These are phyloP conservation scores for Eucalyptus melliodora DNA, from an alignment of 345 rosid species.

Conservation along the genomic window DNA sequence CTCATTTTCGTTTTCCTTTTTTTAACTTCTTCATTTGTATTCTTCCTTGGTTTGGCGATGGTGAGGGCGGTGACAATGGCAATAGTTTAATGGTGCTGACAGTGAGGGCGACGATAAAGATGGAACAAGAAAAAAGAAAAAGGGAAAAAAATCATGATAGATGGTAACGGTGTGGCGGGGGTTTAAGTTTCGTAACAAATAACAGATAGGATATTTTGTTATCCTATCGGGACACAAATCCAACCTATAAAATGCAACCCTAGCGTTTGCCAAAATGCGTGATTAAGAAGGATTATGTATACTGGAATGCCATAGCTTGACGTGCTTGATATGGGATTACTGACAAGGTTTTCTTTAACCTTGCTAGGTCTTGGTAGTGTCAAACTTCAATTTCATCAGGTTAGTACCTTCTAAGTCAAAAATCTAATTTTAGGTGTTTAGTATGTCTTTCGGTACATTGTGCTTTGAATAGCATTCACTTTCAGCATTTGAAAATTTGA, in stretches of 20 bases:
- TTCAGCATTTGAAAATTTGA: no score
- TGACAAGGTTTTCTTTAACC: background rate
- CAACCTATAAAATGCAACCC: background rate
- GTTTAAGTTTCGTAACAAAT: no score
- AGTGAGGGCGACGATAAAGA: no score
- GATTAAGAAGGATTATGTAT: background rate
- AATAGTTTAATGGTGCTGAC: no score
- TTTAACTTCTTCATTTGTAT: no score
- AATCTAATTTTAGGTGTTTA: background rate
- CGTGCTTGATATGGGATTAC: background rate
- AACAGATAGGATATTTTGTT: no score
- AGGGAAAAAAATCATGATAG: no score
- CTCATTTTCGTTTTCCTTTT: no score
- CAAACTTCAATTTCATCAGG: background rate
- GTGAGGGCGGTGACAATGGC: no score
- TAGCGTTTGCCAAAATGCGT: background rate
- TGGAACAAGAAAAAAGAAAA: no score
- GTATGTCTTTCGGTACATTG: background rate
- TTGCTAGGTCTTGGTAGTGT: background rate
- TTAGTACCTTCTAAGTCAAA: background rate
- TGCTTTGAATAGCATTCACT: background rate
- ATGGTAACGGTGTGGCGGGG: no score
- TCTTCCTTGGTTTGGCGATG: no score
- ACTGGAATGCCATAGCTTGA: background rate
- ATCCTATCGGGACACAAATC: background rate